Conservation (phyloP, 1,284 basidiomycete genomes). For the Grifola frondosa region DNA sequence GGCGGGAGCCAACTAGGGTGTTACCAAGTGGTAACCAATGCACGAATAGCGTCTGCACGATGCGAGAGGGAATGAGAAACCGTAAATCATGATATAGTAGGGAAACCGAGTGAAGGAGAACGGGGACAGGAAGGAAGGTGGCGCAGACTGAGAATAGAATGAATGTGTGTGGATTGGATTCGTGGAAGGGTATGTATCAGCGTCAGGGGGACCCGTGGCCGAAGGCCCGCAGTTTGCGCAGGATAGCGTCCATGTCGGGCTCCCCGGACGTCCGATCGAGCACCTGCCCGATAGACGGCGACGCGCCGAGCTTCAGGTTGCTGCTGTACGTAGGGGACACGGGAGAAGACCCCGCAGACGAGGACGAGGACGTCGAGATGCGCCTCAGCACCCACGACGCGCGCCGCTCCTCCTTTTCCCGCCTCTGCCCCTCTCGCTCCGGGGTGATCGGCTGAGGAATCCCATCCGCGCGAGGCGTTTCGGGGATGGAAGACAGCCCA, state of each 20-base stretch:
- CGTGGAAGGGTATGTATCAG: too few relatives aligned
- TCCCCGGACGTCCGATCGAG: constrained; percentile 24
- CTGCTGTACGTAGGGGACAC: constrained; percentile 16
- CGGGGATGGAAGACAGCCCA: constrained; percentile 28
- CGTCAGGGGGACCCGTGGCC: constrained; percentile 12
- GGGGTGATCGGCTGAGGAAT: constrained; percentile 1
- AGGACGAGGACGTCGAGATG: constrained; percentile 32
- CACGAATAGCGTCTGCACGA: too few relatives aligned
- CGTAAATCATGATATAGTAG: too few relatives aligned
- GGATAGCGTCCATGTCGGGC: constrained; percentile 27
- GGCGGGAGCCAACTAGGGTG: too few relatives aligned
- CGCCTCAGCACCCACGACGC: constrained; percentile 37
- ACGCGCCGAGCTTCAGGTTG: constrained; percentile 20
- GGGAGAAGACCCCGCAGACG: constrained; percentile 24
- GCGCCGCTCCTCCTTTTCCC: constrained; percentile 33
- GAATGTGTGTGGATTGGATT: too few relatives aligned
- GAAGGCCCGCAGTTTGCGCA: constrained; percentile 26
- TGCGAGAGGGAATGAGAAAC: too few relatives aligned
- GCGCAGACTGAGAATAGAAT: too few relatives aligned
- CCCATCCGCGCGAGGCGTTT: constrained; percentile 20
- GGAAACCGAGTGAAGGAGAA: too few relatives aligned
- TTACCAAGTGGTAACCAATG: too few relatives aligned
- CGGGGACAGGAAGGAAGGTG: too few relatives aligned
- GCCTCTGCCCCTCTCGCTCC: constrained; percentile 10
- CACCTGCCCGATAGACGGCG: constrained; percentile 35